phyloP scores from a whole-genome alignment of 1,284 basidiomycete genomes.

The Malassezia globosa region DNA sequence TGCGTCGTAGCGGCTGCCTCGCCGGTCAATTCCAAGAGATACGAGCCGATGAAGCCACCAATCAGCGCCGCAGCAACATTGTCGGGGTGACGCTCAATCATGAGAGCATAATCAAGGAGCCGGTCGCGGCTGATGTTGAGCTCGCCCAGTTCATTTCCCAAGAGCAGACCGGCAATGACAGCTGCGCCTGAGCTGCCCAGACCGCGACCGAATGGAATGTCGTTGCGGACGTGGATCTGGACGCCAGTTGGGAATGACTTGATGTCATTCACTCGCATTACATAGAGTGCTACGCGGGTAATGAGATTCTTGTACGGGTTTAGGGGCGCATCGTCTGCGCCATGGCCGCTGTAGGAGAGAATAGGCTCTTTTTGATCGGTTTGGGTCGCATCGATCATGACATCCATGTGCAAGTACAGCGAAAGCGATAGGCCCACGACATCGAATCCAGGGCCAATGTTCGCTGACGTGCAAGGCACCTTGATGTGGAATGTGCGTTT shows the following conservation, averaged over 20 bases:
- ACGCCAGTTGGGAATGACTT: slow-evolving; percentile 58
- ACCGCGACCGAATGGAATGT: slow-evolving; percentile 94
- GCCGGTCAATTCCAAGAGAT: slow-evolving; percentile 67
- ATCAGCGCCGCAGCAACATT: slow-evolving; percentile 95
- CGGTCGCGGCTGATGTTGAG: slow-evolving; percentile 62
- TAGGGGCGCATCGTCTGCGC: slow-evolving; percentile 77
- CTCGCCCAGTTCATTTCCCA: slow-evolving; percentile 71
- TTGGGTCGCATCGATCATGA: slow-evolving; percentile 47
- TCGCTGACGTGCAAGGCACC: slow-evolving; percentile 91
- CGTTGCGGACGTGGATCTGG: slow-evolving; percentile 67
- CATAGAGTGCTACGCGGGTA: slow-evolving; percentile 94
- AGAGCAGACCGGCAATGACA: slow-evolving; percentile 85
- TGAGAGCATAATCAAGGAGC: slow-evolving; percentile 87
- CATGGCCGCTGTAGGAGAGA: slow-evolving; percentile 75
- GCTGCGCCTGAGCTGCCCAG: slow-evolving; percentile 95
- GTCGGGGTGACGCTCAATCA: slow-evolving; percentile 98
- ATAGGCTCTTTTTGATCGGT: slow-evolving; percentile 49
- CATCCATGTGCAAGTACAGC: slow-evolving; percentile 67
- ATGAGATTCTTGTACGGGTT: slow-evolving; percentile 93
- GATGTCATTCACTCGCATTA: slow-evolving; percentile 73
- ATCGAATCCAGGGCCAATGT: slow-evolving; percentile 97
- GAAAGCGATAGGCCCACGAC: slow-evolving; percentile 94
- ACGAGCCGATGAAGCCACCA: slow-evolving; percentile 96
- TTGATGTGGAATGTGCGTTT: slow-evolving; percentile 56
- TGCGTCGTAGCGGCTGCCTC: slow-evolving; percentile 58